Evolutionary conservation across 257 asterid species (phyloP), one percentile per base, ranked within the genome.

Genomic region (Solanum dulcamara): DNA sequence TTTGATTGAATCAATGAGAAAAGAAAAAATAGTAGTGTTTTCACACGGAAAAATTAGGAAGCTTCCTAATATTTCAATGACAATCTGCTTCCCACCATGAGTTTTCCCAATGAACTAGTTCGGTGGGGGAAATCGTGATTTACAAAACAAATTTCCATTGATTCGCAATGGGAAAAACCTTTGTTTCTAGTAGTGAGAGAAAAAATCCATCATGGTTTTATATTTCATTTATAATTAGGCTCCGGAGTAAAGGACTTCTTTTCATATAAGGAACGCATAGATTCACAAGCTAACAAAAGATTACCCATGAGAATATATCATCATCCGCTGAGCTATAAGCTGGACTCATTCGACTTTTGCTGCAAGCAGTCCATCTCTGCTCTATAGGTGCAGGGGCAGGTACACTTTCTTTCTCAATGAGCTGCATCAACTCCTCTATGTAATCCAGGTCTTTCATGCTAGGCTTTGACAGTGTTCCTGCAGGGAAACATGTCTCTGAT

Each of bases 321-420:
- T 88, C 96, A 37, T 85, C 89, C 9, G 93, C 89, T 32, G 93
- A 90, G 90, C 99, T 95, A 89, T 92, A 92, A 85, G 99, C 98
- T 20, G 99, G 98, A 87, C 99, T 97, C 98, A 97, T 93, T 82
- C 80, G 89, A 89, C 99, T 97, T 90, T 88, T 92, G 90, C 97
- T 95, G 90, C 92, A 33, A 38, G 94, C 94, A 3, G 98, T 94
- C 99, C 99, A 97, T 91, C 99, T 93, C 92, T 95, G 99, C 87
- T 97, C 99, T 42, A 97, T 94, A 24, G 99, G 99, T 85, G 99
- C 97, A 84, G 98, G 98, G 86, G 98, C 95, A 6, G 99, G 99
- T 86, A 97, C 81, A 85, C 89, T 92, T 89, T 97, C 97, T 74
- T 88, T 90, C 81, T 92, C 92, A 71, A 97, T 93, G 83, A 97